phyloP scores from a whole-genome alignment of 805 yeast species.

The Komagataella pseudopastoris region DNA sequence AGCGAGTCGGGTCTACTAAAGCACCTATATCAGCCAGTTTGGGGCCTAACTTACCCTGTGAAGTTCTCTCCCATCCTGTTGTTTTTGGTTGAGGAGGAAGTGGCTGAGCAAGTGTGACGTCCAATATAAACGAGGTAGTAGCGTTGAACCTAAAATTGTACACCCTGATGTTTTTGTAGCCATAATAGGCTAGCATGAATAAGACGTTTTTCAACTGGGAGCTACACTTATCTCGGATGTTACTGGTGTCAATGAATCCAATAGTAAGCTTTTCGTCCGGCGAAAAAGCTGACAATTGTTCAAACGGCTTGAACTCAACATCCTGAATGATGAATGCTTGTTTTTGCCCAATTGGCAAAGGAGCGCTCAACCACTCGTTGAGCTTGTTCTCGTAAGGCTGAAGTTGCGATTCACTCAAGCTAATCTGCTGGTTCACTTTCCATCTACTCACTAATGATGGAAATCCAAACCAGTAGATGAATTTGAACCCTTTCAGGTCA shows the following conservation, averaged over 20 bases:
- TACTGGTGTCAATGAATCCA: constrained; percentile 13
- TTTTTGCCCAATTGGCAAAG: constrained; percentile 5
- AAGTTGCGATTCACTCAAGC: background rate
- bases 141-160: constrained; percentile 23
- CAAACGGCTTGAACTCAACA: constrained; percentile 5
- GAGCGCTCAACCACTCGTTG: constrained; percentile 4
- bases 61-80: constrained; percentile 87
- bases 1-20: constrained; percentile 63
- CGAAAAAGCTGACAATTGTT: background rate
- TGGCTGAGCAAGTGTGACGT: constrained; percentile 8
- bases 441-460: constrained; percentile 52
- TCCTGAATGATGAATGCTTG: constrained; percentile 2
- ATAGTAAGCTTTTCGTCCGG: background rate
- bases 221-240: constrained; percentile 8
- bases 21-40: constrained; percentile 74
- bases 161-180: constrained; percentile 20
- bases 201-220: constrained; percentile 13
- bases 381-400: background rate
- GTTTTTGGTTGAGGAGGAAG: constrained; percentile 22
- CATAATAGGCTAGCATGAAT: constrained; percentile 17
- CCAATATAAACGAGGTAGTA: constrained; percentile 13
- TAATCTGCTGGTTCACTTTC: constrained; percentile 11
- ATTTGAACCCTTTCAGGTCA: constrained; percentile 80
- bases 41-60: constrained; percentile 62
- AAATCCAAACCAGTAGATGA: constrained; percentile 80